phyloP scores from a whole-genome alignment of 208 protist genomes.

The Histomonas meleagridis region DNA sequence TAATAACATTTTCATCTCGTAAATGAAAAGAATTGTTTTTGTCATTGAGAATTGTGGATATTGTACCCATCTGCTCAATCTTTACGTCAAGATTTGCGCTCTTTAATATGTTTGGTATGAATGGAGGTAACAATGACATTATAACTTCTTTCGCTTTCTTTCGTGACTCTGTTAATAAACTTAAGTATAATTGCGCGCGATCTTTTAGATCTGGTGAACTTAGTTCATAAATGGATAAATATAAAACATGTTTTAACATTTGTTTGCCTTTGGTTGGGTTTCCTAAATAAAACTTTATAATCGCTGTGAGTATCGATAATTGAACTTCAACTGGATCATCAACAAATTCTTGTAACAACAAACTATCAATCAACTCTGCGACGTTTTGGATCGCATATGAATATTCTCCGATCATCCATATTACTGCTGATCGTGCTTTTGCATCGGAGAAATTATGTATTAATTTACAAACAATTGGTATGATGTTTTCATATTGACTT shows the following conservation, averaged over 20 bases:
- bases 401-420: constrained; percentile 10
- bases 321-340: neutral
- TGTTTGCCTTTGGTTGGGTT: neutral
- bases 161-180: neutral
- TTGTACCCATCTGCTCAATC: no score
- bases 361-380: neutral
- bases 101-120: no score
- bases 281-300: neutral
- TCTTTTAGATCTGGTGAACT: neutral
- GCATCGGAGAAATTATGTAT: neutral
- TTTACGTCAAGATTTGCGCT: no score
- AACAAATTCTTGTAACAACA: neutral
- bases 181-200: neutral
- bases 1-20: no score
- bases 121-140: no score
- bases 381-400: neutral
- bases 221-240: neutral
- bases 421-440: neutral
- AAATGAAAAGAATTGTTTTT: no score
- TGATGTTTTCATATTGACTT: neutral
- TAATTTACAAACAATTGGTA: neutral
- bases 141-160: neutral
- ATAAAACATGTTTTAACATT: neutral
- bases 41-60: no score
- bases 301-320: neutral